Conservation (phyloP, 139 green algal species). For the Chlorella sp. region DNA sequence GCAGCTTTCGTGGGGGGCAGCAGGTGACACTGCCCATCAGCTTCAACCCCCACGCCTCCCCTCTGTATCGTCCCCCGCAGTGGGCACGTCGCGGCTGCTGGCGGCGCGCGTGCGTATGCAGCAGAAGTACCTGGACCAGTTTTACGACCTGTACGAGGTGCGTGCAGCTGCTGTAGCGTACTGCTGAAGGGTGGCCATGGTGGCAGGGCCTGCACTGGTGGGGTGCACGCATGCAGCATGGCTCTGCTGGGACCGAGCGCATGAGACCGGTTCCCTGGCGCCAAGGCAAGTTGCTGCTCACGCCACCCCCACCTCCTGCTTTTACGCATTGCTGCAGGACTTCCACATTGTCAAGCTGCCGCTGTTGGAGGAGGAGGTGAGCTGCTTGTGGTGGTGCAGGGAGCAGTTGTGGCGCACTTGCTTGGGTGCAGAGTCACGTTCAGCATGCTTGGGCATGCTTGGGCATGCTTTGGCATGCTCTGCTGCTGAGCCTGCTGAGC, state of each 20-base stretch:
- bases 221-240: no score
- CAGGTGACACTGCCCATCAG: background rate
- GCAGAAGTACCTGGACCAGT: conserved; percentile 91
- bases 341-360: conserved; percentile 90
- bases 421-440: no score
- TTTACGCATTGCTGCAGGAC: conserved; percentile 64
- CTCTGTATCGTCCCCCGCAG: no score
- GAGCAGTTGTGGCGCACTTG: background rate
- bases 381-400: background rate
- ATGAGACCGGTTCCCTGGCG: no score
- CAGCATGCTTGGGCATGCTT: background rate
- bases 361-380: conserved; percentile 91
- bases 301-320: no score
- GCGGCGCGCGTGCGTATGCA: conserved; percentile 92
- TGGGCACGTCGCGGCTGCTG: conserved; percentile 69
- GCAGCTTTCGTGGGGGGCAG: background rate
- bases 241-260: no score
- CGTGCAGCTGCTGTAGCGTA: no score
- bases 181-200: no score
- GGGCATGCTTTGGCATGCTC: background rate
- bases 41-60: background rate
- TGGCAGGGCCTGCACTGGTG: no score
- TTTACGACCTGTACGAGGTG: conserved; percentile 93
- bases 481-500: no score
- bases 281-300: no score